Evolutionary conservation across 169 alveolate genomes (phyloP).

Genomic region (Plasmodium berghei): DNA sequence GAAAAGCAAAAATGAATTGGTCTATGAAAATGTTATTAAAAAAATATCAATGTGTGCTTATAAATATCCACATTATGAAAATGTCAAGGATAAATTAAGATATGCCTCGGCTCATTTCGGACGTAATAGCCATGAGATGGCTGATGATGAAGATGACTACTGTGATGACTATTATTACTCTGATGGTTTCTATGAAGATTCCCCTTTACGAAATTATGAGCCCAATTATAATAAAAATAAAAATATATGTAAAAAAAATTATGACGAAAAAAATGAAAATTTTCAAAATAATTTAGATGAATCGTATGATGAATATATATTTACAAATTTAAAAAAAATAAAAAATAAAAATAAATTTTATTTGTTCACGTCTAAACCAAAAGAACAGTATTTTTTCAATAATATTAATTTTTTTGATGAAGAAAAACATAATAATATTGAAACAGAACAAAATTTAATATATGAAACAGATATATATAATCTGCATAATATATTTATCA

Average conservation of each 20-base stretch:
- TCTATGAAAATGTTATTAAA: constrained; percentile 74
- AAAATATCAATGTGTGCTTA: constrained; percentile 54
- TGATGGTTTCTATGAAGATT: not conserved
- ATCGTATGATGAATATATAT: constrained; percentile 65
- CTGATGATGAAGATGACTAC: not conserved
- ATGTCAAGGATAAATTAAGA: constrained; percentile 15
- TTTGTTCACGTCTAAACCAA: constrained; percentile 22
- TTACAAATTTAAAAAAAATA: constrained; percentile 42
- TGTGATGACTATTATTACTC: not conserved
- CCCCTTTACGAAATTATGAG: not conserved
- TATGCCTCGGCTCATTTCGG: not conserved
- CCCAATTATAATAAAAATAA: constrained; percentile 3
- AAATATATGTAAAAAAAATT: not conserved
- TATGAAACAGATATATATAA: constrained; percentile 73
- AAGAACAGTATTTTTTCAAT: constrained; percentile 73
- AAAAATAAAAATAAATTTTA: constrained; percentile 33
- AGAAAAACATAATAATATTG: constrained; percentile 32
- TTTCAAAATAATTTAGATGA: not conserved
- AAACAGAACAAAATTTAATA: constrained; percentile 31
- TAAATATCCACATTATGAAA: constrained; percentile 69
- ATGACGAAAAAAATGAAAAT: not conserved
- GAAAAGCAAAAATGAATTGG: constrained; percentile 53
- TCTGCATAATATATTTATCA: constrained; percentile 49
- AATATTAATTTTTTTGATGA: constrained; percentile 62
- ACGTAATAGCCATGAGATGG: constrained; percentile 5